Base-by-base conservation (phyloP, 768 basidiomycete species). In the Mycena maculata region DNA sequence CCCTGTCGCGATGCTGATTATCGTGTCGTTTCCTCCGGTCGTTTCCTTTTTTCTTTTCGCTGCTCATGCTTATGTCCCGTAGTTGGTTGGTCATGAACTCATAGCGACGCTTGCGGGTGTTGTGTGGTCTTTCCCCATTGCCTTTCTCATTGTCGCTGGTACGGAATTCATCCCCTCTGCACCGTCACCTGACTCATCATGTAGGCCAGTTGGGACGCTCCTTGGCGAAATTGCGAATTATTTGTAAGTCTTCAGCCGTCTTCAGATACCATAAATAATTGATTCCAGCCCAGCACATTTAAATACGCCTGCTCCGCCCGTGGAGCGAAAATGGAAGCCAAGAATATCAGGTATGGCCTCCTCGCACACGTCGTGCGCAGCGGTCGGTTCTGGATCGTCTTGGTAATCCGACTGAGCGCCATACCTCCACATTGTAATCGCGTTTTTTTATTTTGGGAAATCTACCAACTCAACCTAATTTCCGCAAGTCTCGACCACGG, bases 41-140 rank as follows among this genome's bases (percentile, higher is more conserved):
- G 1, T 55, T 25, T 3, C 23, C 16, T 27, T 8, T 3, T 7
- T 28, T 27, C 22, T 33, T 41, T 8, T 11, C 27, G 60, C n/a
- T n/a, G n/a, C n/a, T n/a, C n/a, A n/a, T n/a, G 12, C 18, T 15
- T 7, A 13, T 58, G 4, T 16, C 57, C 25, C 31, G 28, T 65
- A 93, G 86, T 86, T 96, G 15, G 95, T 96, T 73, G 96, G 96
- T 4, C 95, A 96, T 64, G 96, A 97, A 83, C 91, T 97, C 56
- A 82, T 97, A 30, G 92, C 92, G 22, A 86, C 96, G 45, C 82
- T 97, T 5, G 94, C 92, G 71, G 96, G 96, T 15, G 78, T 96
- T 25, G 92, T 97, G 1, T 97, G 55, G 54, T 30, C 25, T 16
- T 47, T 65, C 30, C 54, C 53, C 16, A 31, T 48, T 25, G 68